These are phyloP conservation scores for Candida ponderosae DNA, from an alignment of 805 yeast genomes.

Conservation along the genomic window DNA sequence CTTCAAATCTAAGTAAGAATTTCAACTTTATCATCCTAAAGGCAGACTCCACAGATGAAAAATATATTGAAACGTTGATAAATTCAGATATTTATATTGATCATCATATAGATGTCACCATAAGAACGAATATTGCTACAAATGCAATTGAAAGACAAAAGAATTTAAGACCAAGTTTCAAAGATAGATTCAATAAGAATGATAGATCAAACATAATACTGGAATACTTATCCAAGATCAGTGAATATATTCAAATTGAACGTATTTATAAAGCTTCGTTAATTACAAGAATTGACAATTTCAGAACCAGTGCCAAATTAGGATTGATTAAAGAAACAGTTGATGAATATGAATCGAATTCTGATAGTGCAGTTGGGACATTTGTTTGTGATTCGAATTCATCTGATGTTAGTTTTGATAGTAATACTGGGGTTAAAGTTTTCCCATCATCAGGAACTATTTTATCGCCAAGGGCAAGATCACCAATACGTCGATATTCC, in stretches of 20 bases:
- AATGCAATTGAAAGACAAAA: constrained; percentile 24
- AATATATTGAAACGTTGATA: constrained; percentile 36
- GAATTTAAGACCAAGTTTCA: constrained; percentile 14
- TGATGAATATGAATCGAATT: constrained; percentile 2
- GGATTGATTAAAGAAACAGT: constrained; percentile 8
- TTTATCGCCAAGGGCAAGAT: constrained; percentile 10
- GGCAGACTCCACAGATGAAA: constrained; percentile 34
- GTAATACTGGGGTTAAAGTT: constrained; percentile 7
- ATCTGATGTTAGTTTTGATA: not conserved
- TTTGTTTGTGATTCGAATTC: constrained; percentile 1
- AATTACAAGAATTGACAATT: constrained; percentile 11
- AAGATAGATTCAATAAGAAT: constrained; percentile 24
- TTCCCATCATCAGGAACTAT: constrained; percentile 10
- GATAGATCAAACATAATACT: constrained; percentile 38
- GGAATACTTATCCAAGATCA: constrained; percentile 41
- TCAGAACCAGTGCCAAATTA: constrained; percentile 3
- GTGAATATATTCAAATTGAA: constrained; percentile 58
- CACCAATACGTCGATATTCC: constrained; percentile 14
- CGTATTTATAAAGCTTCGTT: constrained; percentile 46
- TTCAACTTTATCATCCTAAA: constrained; percentile 30
- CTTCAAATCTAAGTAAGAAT: constrained; percentile 13
- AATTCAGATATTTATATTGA: constrained; percentile 49
- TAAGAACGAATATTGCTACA: constrained; percentile 32
- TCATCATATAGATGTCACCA: constrained; percentile 35
- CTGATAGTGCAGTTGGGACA: constrained; percentile 2